phyloP scores from a whole-genome alignment of 495 filamentous ascomycete genomes.

The Daldinia childiae region DNA sequence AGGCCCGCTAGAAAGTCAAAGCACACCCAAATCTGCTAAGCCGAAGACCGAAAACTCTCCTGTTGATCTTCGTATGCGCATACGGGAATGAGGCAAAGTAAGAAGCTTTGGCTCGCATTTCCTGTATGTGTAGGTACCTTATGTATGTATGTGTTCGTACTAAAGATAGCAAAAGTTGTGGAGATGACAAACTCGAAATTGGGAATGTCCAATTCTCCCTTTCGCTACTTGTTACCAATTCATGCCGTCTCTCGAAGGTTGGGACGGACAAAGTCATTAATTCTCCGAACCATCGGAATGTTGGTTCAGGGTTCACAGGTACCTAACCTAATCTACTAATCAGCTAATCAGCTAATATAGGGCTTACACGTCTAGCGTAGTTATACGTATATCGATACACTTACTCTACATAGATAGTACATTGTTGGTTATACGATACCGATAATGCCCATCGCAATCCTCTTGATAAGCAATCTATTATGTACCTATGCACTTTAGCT shows the following conservation, averaged over 20 bases:
- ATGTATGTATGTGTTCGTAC: neutral
- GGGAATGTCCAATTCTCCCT: slow-evolving; percentile 2
- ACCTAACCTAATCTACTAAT: neutral
- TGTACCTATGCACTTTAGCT: slow-evolving; percentile 8
- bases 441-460: neutral
- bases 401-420: too few relatives aligned
- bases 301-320: slow-evolving; percentile 9
- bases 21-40: slow-evolving; percentile 20
- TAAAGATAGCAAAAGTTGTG: neutral
- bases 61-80: slow-evolving; percentile 23
- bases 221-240: slow-evolving; percentile 14
- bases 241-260: slow-evolving; percentile 8
- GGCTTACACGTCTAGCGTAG: neutral
- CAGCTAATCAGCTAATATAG: too few relatives aligned
- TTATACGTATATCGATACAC: too few relatives aligned
- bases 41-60: slow-evolving; percentile 24
- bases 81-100: slow-evolving; percentile 17
- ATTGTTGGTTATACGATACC: slow-evolving; percentile 2
- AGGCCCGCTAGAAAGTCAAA: slow-evolving; percentile 15
- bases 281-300: slow-evolving; percentile 31
- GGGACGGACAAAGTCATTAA: slow-evolving; percentile 24
- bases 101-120: slow-evolving; percentile 7
- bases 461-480: slow-evolving; percentile 7
- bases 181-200: neutral
- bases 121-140: neutral